Percentiles rank a stretch among this genome's conserved stretches.
Conservation (phyloP, 2,329 filamentous ascomycete species). For the Alternaria atra region DNA sequence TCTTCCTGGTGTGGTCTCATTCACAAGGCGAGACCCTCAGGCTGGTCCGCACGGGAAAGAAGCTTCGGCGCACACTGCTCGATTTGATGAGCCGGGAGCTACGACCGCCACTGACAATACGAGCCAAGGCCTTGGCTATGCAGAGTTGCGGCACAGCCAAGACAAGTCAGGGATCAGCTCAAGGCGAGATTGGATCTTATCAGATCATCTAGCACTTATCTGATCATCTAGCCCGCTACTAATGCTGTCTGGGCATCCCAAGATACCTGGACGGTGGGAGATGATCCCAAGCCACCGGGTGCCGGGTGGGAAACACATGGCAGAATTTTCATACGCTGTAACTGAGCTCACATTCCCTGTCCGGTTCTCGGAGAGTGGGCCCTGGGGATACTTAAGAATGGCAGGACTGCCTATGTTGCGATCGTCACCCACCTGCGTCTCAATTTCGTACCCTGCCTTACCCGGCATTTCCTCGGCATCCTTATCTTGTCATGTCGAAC, state of each 20-base stretch:
- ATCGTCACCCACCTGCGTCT: slow-evolving; percentile 19
- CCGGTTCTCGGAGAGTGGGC: slow-evolving; percentile 34
- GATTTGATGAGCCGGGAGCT: slow-evolving; percentile 16
- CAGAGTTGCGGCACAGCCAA: slow-evolving; percentile 15
- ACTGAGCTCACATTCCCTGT: slow-evolving; percentile 25
- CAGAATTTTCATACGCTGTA: slow-evolving; percentile 28
- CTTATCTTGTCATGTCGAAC: slow-evolving; percentile 21
- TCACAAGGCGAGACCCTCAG: slow-evolving; percentile 5
- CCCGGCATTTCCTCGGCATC: slow-evolving; percentile 15
- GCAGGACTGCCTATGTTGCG: slow-evolving; percentile 16
- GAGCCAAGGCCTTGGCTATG: slow-evolving; percentile 28
- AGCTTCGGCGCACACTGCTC: slow-evolving; percentile 20
- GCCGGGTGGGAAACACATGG: slow-evolving; percentile 27
- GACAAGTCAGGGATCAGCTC: slow-evolving; percentile 2
- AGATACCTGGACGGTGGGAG: slow-evolving; percentile 23
- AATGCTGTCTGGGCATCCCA: slow-evolving; percentile 26
- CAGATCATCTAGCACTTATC: slow-evolving; percentile 41
- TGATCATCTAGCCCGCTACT: slow-evolving; percentile 38
- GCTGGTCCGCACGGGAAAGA: slow-evolving; percentile 7
- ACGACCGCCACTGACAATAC: slow-evolving; percentile 17
- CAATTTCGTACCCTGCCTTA: slow-evolving; percentile 23
- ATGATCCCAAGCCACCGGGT: slow-evolving; percentile 35
- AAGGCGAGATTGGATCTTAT: slow-evolving; percentile 38
- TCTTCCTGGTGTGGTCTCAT: slow-evolving; percentile 7
- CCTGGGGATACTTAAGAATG: slow-evolving; percentile 28